Conservation (phyloP, 2,329 filamentous ascomycete species). For the Epichloe typhina region DNA sequence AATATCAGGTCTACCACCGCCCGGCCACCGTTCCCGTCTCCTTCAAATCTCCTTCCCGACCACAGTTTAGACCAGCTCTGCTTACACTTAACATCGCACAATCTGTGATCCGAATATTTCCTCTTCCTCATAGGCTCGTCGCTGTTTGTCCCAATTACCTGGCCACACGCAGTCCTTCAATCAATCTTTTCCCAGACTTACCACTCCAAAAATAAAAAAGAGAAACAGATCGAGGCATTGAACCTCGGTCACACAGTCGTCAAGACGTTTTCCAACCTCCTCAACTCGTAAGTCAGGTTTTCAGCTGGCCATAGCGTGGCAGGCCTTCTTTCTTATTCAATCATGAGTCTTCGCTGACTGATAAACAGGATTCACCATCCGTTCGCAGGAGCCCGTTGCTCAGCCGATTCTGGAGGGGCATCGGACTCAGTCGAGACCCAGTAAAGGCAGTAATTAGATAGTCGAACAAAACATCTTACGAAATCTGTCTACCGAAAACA, state of each 20-base stretch:
- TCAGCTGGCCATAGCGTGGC: not conserved
- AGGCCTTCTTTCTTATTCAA: not conserved
- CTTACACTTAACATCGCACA: not conserved
- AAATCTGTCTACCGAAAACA: constrained; percentile 5
- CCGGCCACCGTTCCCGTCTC: not conserved
- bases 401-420: constrained; percentile 75
- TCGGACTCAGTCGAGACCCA: constrained; percentile 50
- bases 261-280: constrained; percentile 98
- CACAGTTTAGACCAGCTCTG: not conserved
- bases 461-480: constrained; percentile 1
- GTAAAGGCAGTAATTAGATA: constrained; percentile 31
- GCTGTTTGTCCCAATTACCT: not conserved
- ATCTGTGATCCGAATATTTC: not conserved
- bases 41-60: not conserved
- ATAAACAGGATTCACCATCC: constrained; percentile 70
- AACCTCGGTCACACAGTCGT: constrained; percentile 49
- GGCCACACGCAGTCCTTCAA: not conserved
- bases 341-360: not conserved
- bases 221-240: constrained; percentile 34
- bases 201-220: constrained; percentile 1
- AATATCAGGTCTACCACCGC: not conserved
- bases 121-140: not conserved
- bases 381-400: constrained; percentile 92
- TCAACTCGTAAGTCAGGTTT: constrained; percentile 66
- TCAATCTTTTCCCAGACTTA: constrained; percentile 5